Evolutionary conservation across 2,329 filamentous ascomycete genomes (phyloP).

Genomic region (Sporothrix brasiliensis): DNA sequence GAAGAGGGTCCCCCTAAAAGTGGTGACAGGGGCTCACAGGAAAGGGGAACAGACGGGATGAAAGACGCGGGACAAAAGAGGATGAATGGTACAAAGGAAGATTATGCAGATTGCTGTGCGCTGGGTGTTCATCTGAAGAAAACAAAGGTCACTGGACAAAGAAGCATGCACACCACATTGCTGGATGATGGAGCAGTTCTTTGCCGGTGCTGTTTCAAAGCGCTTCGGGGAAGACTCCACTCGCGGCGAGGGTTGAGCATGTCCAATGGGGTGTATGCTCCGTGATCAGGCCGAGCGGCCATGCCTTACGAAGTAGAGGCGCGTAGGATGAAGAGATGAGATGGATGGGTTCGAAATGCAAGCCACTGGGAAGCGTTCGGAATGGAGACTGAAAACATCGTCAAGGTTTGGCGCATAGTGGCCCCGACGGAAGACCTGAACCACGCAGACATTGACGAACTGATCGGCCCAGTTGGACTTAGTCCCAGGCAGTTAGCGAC

Average conservation of each 20-base stretch:
- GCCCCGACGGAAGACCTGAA: too few relatives aligned
- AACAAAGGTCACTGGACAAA: neutral
- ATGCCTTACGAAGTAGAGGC: neutral
- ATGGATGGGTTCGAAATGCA: neutral
- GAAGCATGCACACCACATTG: neutral
- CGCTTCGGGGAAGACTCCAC: constrained; percentile 12
- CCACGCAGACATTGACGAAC: neutral
- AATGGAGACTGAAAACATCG: neutral
- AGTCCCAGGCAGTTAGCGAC: neutral
- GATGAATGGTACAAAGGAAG: neutral
- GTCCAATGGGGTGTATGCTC: constrained; percentile 4
- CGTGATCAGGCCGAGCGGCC: constrained; percentile 14
- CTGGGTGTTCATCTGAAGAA: neutral
- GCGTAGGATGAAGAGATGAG: neutral
- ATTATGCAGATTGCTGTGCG: neutral
- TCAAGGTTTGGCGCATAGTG: neutral
- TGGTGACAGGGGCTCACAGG: neutral
- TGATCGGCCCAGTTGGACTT: constrained; percentile 22
- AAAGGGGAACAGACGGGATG: constrained; percentile 2
- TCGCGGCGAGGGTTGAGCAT: neutral
- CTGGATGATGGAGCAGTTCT: constrained; percentile 13
- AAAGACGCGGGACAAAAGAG: neutral
- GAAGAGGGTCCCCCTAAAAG: neutral
- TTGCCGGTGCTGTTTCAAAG: constrained; percentile 23
- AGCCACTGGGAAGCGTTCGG: constrained; percentile 2